Conservation (phyloP, 805 yeast genomes). For the Tetrapisispora phaffii region DNA sequence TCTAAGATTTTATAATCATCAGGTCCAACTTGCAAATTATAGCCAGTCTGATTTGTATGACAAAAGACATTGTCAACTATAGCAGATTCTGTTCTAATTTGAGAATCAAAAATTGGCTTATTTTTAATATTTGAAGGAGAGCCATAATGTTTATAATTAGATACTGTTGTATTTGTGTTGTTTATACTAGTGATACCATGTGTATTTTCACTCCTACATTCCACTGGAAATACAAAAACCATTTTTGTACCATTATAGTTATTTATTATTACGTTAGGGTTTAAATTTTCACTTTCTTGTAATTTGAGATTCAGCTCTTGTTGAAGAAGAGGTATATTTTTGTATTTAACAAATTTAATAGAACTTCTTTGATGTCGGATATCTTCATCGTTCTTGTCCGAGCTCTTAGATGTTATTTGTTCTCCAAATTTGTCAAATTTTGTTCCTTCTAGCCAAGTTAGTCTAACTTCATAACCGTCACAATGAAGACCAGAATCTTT, state of each 20-base stretch:
- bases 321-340: not conserved
- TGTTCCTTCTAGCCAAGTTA: constrained; percentile 48
- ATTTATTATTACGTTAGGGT: not conserved
- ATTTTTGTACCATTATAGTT: not conserved
- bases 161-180: no score
- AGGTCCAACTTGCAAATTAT: not conserved
- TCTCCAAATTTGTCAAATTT: not conserved
- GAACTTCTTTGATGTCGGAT: not conserved
- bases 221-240: not conserved
- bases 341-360: not conserved
- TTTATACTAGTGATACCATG: no score
- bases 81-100: not conserved
- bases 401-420: not conserved
- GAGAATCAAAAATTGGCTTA: no score
- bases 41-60: not conserved
- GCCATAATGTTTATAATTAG: no score
- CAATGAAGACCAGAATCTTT: constrained; percentile 55
- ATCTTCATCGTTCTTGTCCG: not conserved
- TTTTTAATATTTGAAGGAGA: no score
- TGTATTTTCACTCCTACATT: not conserved
- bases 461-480: constrained; percentile 73
- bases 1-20: not conserved
- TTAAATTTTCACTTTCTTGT: not conserved
- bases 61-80: not conserved
- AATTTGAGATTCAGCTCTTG: not conserved